Evolutionary conservation across 352 stramenopile genomes (phyloP).

Genomic region (Phytophthora cryptogea): DNA sequence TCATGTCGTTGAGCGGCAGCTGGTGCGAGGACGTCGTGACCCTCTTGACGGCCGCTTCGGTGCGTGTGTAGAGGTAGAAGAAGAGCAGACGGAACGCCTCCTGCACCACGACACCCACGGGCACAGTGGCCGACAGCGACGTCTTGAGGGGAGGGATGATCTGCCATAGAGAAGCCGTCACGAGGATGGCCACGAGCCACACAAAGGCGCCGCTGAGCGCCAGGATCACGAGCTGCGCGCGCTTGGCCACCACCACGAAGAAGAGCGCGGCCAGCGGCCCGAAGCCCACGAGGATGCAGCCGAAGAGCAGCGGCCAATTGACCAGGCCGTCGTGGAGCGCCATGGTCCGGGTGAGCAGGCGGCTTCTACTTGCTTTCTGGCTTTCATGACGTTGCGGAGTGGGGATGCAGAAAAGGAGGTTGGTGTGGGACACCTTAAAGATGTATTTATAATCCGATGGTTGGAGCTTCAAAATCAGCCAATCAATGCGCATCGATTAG

Average conservation of each 20-base stretch:
- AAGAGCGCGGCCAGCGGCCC: constrained; percentile 75
- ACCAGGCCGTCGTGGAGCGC: constrained; percentile 68
- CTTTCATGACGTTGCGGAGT: background rate
- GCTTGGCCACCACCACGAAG: constrained; percentile 78
- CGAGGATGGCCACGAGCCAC: constrained; percentile 82
- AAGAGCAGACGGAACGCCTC: constrained; percentile 72
- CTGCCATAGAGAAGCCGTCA: constrained; percentile 75
- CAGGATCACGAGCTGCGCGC: constrained; percentile 86
- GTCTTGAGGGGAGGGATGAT: constrained; percentile 76
- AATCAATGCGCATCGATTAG: too few relatives aligned
- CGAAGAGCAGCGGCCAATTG: constrained; percentile 88
- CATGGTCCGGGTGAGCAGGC: constrained; percentile 36
- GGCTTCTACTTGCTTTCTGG: background rate
- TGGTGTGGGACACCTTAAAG: background rate
- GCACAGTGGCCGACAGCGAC: constrained; percentile 77
- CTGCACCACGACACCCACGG: constrained; percentile 69
- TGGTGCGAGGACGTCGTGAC: constrained; percentile 79
- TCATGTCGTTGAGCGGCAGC: constrained; percentile 85
- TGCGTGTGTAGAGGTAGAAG: constrained; percentile 80
- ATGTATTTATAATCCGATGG: too few relatives aligned
- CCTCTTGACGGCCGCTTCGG: constrained; percentile 70
- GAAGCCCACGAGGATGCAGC: constrained; percentile 81
- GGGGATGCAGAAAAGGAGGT: background rate
- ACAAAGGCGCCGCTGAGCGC: constrained; percentile 80
- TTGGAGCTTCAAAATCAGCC: too few relatives aligned